Evolutionary conservation across 169 alveolate genomes (phyloP), one percentile per base, ranked within the genome.

Genomic region (Cryptosporidium viatorum): DNA sequence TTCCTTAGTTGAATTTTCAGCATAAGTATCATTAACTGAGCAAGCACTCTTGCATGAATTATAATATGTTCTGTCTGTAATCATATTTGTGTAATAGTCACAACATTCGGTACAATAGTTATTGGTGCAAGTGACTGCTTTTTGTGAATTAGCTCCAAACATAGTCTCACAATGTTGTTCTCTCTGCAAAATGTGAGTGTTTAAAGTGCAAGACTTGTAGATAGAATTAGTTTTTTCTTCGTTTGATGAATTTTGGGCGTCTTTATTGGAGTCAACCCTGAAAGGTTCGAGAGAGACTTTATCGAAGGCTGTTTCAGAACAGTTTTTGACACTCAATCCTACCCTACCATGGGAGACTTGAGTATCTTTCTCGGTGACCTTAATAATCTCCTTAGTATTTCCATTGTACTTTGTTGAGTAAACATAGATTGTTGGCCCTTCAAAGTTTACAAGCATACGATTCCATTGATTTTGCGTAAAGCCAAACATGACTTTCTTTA

Each of bases 271-370:
- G 51, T 50, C 33, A 37, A 45, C 55, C 37, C 52, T 69, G 43
- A 84, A 75, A 10, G 95, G 93, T 9, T 91, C 69, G 18, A 91
- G 70, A 58, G 85, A 71, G 41, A 92, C 39, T 9, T 71, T 45
- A 58, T 92, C 95, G 35, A 92, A 92, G 43, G 94, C 95, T 29
- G 87, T 92, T 10, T 92, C 89, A 16, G 94, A 85, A 70, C 95
- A 92, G 69, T 84, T 85, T 69, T 60, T 71, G 39, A 91, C 91
- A n/a, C 93, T 69, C 16, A 92, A 39, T 12, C 95, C 95, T 33
- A 92, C 86, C 39, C 73, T 59, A 2, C 94, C 95, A 26, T 91
- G 93, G 1, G 59, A 45, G 12, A 69, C 37, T 7, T 70, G 67
- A 50, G 75, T 23, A 62, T 43, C 86, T 26, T 69, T 60, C 23